These are phyloP conservation scores for Litsea cubeba DNA, from an alignment of 164 flowering plant species.

Conservation along the genomic window DNA sequence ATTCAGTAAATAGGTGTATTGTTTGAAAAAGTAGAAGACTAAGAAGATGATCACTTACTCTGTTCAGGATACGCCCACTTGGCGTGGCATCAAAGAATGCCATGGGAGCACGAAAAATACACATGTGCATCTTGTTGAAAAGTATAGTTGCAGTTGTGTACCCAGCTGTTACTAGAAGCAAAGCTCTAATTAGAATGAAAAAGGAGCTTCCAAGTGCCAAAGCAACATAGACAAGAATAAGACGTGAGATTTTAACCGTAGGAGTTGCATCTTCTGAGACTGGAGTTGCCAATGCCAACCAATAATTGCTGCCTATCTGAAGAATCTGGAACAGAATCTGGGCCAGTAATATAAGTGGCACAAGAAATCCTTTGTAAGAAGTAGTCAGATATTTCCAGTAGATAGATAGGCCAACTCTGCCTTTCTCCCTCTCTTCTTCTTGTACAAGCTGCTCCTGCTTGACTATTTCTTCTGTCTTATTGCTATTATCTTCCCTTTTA, in stretches of 20 bases:
- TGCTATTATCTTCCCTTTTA: slow-evolving; percentile 14
- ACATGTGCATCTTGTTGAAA: slow-evolving; percentile 68
- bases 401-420: slow-evolving; percentile 62
- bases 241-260: slow-evolving; percentile 32
- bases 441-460: slow-evolving; percentile 63
- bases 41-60: slow-evolving; percentile 39
- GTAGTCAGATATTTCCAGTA: slow-evolving; percentile 76
- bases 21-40: neutral
- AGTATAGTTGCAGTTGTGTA: slow-evolving; percentile 69
- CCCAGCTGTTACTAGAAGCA: slow-evolving; percentile 50
- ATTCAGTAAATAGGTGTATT: neutral
- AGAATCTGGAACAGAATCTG: slow-evolving; percentile 58
- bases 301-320: slow-evolving; percentile 88
- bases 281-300: slow-evolving; percentile 97
- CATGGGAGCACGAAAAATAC: slow-evolving; percentile 91
- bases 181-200: slow-evolving; percentile 49
- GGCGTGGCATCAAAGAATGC: slow-evolving; percentile 96
- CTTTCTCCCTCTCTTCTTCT: slow-evolving; percentile 96
- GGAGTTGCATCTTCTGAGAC: slow-evolving; percentile 46
- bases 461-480: slow-evolving; percentile 32
- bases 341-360: slow-evolving; percentile 57
- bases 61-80: slow-evolving; percentile 75
- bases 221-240: slow-evolving; percentile 57
- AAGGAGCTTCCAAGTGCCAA: slow-evolving; percentile 68
- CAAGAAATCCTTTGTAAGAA: slow-evolving; percentile 73